Evolutionary conservation across 2,329 filamentous ascomycete species (phyloP), one percentile per base, ranked within the genome.

Genomic region (Ophiostoma sp.): DNA sequence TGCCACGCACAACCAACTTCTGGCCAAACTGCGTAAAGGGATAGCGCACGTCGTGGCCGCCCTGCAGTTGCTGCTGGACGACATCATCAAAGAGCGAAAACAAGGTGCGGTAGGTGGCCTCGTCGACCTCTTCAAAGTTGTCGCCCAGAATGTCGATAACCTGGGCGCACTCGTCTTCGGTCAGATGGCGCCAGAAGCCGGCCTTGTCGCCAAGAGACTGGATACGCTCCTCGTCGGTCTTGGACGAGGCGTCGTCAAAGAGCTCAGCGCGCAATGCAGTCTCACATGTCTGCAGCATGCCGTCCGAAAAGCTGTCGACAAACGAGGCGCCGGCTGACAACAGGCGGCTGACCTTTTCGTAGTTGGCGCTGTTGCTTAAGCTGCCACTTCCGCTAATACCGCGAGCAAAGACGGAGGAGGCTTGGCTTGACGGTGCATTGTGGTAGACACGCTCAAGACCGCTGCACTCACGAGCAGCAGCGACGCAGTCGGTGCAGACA

Each of bases 381-480:
- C n/a, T 28, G 5, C 36, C 36, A 11, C 36, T 45, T 11, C 61
- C 36, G 57, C 31, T 36, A 2, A 36, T 39, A n/a, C 61, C 11
- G 12, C 61, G 22, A 45, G 36, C 61, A 28, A 66, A 42, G 22
- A 42, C 19, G 5, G 61, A 36, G 0, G 39, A 31, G 0, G 89
- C 84, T 0, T 66, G 61, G 36, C n/a, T 45, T 5, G 82, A 78
- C 1, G 83, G 79, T 0, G 86, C 82, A 77, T 97, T 98, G 78
- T 95, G 87, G 76, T 88, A 88, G 12, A 97, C 86, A 5, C 90
- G 84, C 81, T 99, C 96, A 19, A 95, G 84, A 66, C 87, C 86
- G 80, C 91, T 96, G 82, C 93, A 97, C 78, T 92, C 89, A 75
- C 95, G 88, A 70, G 98, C 87, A 2, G 92, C 90, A 3, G 93